Evolutionary conservation across 345 rosid species (phyloP).

Genomic region (Linum usitatissimum): DNA sequence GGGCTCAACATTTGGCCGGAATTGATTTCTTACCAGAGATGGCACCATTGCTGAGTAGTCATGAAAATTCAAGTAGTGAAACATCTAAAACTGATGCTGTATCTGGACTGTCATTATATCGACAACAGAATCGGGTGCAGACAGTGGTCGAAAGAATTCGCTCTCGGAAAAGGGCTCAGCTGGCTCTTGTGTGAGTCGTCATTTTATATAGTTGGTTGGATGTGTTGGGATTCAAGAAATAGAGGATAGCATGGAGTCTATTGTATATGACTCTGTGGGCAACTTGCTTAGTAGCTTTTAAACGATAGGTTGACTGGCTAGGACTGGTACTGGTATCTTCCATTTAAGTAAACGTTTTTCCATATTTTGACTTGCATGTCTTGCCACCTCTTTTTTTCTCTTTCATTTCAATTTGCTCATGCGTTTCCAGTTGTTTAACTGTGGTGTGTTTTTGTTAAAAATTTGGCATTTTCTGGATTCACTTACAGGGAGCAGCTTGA

Average conservation of each 20-base stretch:
- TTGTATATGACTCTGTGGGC: slow-evolving; percentile 8
- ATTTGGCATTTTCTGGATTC: slow-evolving; percentile 39
- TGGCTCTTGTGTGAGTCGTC: slow-evolving; percentile 73
- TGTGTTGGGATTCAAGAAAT: slow-evolving; percentile 21
- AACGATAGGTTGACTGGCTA: slow-evolving; percentile 15
- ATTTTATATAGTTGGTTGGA: slow-evolving; percentile 27
- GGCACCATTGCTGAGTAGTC: slow-evolving; percentile 47
- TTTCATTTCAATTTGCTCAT: slow-evolving; percentile 5
- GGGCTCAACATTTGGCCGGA: slow-evolving; percentile 95
- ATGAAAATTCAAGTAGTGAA: slow-evolving; percentile 37
- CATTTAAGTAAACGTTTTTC: slow-evolving; percentile 11
- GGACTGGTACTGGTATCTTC: slow-evolving; percentile 16
- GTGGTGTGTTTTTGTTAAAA: slow-evolving; percentile 24
- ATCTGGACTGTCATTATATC: slow-evolving; percentile 49
- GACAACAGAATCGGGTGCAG: slow-evolving; percentile 61
- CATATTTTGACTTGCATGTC: not conserved
- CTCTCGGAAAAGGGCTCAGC: slow-evolving; percentile 49
- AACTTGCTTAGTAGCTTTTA: slow-evolving; percentile 17
- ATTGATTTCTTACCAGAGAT: slow-evolving; percentile 86
- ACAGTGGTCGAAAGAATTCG: slow-evolving; percentile 71
- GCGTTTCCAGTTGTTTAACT: slow-evolving; percentile 17
- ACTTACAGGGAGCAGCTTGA: slow-evolving; percentile 92
- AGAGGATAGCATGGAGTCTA: slow-evolving; percentile 14
- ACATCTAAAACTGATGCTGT: slow-evolving; percentile 33
- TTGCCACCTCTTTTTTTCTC: slow-evolving; percentile 7